phyloP scores from a whole-genome alignment of 768 basidiomycete species.

The Coprinellus aureogranulatus region DNA sequence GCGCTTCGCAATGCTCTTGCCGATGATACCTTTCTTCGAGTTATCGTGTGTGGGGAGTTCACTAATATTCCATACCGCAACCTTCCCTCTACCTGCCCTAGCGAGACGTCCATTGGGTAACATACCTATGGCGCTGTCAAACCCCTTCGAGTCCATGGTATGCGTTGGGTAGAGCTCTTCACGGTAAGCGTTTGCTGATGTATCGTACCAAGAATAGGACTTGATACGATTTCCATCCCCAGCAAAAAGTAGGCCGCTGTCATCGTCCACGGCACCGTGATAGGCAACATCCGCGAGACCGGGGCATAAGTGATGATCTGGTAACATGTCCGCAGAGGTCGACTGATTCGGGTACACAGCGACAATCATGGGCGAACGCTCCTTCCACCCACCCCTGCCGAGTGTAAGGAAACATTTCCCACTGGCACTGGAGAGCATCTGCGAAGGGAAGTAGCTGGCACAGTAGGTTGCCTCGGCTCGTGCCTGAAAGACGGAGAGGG shows the following conservation, averaged over 20 bases:
- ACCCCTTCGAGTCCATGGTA: constrained; percentile 24
- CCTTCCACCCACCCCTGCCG: constrained; percentile 30
- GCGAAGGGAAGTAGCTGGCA: constrained; percentile 15
- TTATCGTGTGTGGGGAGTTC: constrained; percentile 27
- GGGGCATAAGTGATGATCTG: too few species aligned
- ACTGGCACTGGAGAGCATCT: constrained; percentile 17
- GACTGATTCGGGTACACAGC: constrained; percentile 21
- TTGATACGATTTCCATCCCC: constrained; percentile 36
- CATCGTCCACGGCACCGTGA: constrained; percentile 23
- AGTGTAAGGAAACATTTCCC: constrained; percentile 24
- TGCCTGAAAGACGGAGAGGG: constrained; percentile 31
- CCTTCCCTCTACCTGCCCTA: constrained; percentile 31
- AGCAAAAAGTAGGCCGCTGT: constrained; percentile 34
- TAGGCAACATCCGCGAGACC: not conserved
- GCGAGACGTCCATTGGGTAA: constrained; percentile 25
- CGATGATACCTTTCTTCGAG: constrained; percentile 19
- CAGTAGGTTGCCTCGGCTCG: constrained; percentile 29
- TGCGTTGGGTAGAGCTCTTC: constrained; percentile 23
- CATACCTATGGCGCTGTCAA: constrained; percentile 29
- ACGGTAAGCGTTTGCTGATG: constrained; percentile 1
- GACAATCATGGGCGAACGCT: constrained; percentile 27
- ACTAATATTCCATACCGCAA: constrained; percentile 37
- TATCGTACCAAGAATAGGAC: constrained; percentile 31
- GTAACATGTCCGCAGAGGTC: too few species aligned
- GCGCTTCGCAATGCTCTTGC: constrained; percentile 1